These are phyloP conservation scores for Pyronema domesticum DNA, from an alignment of 495 filamentous ascomycete genomes.

Conservation along the genomic window DNA sequence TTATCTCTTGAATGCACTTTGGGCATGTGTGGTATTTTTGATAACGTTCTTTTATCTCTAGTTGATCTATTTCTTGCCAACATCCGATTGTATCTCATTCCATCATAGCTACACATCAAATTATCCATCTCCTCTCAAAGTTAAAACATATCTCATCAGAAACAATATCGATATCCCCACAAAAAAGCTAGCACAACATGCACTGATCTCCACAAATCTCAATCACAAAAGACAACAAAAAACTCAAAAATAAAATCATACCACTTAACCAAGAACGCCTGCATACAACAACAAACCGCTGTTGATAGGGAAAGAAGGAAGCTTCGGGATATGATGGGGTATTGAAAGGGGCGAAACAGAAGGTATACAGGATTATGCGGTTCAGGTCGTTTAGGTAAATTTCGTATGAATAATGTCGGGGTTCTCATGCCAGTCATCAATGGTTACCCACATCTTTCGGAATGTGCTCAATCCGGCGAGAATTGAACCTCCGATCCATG, in stretches of 20 bases:
- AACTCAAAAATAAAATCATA: background rate
- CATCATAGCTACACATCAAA: background rate
- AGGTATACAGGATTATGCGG: background rate
- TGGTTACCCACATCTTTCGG: conserved; percentile 99
- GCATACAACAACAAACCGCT: background rate
- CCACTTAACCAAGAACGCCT: background rate
- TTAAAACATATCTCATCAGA: background rate
- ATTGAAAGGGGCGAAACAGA: background rate
- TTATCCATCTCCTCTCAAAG: background rate
- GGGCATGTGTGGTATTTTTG: too few relatives aligned
- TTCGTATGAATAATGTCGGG: conserved; percentile 97
- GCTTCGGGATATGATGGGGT: background rate
- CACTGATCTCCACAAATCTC: background rate
- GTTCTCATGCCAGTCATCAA: conserved; percentile 98
- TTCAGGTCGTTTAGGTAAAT: conserved; percentile 45
- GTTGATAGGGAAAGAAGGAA: background rate
- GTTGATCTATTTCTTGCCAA: too few relatives aligned
- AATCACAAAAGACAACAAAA: background rate
- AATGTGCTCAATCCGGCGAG: conserved; percentile 93
- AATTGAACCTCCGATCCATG: conserved; percentile 98
- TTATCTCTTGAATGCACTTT: too few relatives aligned
- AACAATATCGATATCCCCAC: background rate
- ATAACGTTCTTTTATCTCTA: too few relatives aligned
- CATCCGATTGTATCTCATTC: too few relatives aligned
- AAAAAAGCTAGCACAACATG: background rate